Percentiles rank a stretch among this genome's conserved stretches.
Conservation (phyloP, 805 yeast genomes). For the Zygosaccharomyces rouxii region DNA sequence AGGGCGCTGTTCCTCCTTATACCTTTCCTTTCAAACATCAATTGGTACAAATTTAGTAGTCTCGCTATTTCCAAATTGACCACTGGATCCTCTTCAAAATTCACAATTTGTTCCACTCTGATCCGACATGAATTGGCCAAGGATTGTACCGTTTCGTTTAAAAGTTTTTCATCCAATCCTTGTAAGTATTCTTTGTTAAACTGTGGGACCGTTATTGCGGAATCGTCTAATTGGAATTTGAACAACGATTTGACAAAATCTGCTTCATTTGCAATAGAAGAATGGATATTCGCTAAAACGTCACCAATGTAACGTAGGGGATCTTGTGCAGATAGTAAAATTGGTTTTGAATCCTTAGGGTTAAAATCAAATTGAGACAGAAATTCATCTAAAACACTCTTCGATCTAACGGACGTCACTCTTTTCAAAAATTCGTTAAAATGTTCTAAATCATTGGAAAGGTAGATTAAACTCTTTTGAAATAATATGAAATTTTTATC, state of each 20-base stretch:
- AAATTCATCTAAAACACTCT: slow-evolving; percentile 62
- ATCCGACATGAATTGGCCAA: slow-evolving; percentile 51
- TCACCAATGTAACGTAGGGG: slow-evolving; percentile 82
- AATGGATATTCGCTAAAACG: slow-evolving; percentile 81
- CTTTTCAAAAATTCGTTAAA: slow-evolving; percentile 58
- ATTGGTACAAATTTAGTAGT: slow-evolving; percentile 59
- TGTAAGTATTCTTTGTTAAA: slow-evolving; percentile 26
- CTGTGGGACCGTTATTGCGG: slow-evolving; percentile 18
- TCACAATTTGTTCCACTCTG: slow-evolving; percentile 62
- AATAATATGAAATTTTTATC: slow-evolving; percentile 22
- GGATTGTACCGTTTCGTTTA: slow-evolving; percentile 32
- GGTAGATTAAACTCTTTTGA: slow-evolving; percentile 34
- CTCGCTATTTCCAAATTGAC: slow-evolving; percentile 56
- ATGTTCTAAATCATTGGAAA: slow-evolving; percentile 43
- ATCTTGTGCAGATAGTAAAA: slow-evolving; percentile 68
- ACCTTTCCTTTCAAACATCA: slow-evolving; percentile 56
- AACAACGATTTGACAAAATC: slow-evolving; percentile 69
- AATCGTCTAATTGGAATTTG: slow-evolving; percentile 30
- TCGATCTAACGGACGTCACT: slow-evolving; percentile 67
- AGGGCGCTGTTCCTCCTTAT: slow-evolving; percentile 23
- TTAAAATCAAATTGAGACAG: slow-evolving; percentile 45
- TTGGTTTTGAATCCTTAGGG: slow-evolving; percentile 39
- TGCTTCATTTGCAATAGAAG: slow-evolving; percentile 78
- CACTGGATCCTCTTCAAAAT: slow-evolving; percentile 57
- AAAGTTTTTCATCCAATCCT: slow-evolving; percentile 27